phyloP scores from a whole-genome alignment of 192 early-diverging fungal species.

The Backusella sp. region DNA sequence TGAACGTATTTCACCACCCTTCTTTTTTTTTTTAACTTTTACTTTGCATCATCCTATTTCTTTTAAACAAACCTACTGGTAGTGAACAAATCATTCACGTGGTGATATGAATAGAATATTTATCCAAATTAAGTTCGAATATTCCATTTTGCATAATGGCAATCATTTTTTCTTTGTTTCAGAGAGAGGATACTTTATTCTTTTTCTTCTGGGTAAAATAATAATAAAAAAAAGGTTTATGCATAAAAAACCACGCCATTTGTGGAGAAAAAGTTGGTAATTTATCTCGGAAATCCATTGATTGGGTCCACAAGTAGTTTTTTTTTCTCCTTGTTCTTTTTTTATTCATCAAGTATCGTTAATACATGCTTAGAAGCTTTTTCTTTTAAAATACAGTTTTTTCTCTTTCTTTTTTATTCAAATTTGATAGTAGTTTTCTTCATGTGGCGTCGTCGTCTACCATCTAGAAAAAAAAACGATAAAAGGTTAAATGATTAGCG shows the following conservation, averaged over 20 bases:
- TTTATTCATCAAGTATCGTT: not conserved
- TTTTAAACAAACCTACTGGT: not conserved
- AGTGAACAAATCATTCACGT: not conserved
- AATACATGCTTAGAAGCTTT: not conserved
- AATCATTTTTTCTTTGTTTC: not conserved
- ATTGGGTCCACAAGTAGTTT: not conserved
- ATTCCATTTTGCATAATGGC: not conserved
- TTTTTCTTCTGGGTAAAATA: not conserved
- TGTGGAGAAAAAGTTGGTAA: not conserved
- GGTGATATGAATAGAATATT: not conserved
- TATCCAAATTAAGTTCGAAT: not conserved
- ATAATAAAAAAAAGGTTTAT: not conserved
- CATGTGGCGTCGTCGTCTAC: not conserved
- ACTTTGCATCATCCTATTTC: not conserved
- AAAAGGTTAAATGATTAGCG: not conserved
- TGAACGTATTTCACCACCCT: not conserved
- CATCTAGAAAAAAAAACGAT: not conserved
- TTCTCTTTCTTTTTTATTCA: not conserved
- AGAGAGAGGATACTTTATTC: not conserved
- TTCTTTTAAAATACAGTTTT: not conserved
- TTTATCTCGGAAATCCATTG: not conserved
- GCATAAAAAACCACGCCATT: constrained; percentile 4
- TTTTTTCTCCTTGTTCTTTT: not conserved
- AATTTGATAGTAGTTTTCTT: not conserved
- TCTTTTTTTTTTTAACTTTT: not conserved